Evolutionary conservation across 2,329 filamentous ascomycete genomes (phyloP).

Genomic region (Epichloe gansuensis): DNA sequence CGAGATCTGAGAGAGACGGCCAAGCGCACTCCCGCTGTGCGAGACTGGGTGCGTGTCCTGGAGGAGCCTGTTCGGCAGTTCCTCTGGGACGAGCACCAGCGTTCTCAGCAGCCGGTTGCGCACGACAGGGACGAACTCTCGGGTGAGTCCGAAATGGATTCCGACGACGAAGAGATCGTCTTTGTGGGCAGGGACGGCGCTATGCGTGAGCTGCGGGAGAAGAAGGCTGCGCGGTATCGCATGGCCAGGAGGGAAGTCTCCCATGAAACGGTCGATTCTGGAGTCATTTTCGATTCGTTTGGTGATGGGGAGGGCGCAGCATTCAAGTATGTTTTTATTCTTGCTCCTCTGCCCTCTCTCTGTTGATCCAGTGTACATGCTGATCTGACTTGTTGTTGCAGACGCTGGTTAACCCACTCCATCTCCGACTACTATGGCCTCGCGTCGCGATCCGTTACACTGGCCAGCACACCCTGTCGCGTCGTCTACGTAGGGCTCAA

Average conservation of each 20-base stretch:
- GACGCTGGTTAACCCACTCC: slow-evolving; percentile 85
- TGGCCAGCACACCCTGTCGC: slow-evolving; percentile 56
- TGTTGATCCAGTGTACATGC: neutral
- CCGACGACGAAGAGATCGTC: slow-evolving; percentile 73
- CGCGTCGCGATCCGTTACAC: slow-evolving; percentile 67
- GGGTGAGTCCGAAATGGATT: slow-evolving; percentile 27
- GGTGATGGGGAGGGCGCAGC: slow-evolving; percentile 64
- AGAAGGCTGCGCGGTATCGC: slow-evolving; percentile 31
- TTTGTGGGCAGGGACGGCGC: slow-evolving; percentile 64
- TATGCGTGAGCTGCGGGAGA: slow-evolving; percentile 32
- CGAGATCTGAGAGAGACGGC: slow-evolving; percentile 69
- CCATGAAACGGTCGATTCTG: slow-evolving; percentile 47
- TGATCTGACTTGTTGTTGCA: slow-evolving; percentile 20
- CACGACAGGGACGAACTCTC: slow-evolving; percentile 10
- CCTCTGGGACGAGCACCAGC: slow-evolving; percentile 39
- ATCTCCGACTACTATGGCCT: slow-evolving; percentile 89
- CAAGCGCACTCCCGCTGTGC: slow-evolving; percentile 69
- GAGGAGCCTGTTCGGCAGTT: slow-evolving; percentile 77
- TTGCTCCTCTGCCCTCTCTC: too few species aligned
- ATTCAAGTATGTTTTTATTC: slow-evolving; percentile 56
- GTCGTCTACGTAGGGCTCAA: slow-evolving; percentile 75
- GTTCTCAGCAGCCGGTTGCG: slow-evolving; percentile 7
- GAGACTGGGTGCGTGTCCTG: slow-evolving; percentile 67
- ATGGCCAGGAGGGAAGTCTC: slow-evolving; percentile 38
- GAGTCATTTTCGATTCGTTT: slow-evolving; percentile 68